Conservation (phyloP, 148 eudicot species). For the Rhododendron vialii region DNA sequence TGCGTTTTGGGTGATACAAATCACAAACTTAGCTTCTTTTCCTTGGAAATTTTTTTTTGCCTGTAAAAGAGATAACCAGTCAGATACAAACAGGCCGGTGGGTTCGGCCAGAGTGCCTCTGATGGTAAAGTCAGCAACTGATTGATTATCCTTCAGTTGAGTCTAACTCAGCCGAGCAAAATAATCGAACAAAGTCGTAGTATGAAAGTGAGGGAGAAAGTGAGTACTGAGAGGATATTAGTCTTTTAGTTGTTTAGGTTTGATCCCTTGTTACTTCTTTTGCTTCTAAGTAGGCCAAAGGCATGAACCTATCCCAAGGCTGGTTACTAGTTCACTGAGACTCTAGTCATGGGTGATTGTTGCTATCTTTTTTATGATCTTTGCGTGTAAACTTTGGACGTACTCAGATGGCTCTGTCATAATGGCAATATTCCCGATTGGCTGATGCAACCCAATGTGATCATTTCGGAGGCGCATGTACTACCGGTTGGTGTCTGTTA, state of each 20-base stretch:
- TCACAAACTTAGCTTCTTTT: neutral
- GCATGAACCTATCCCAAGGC: neutral
- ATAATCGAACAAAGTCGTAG: neutral
- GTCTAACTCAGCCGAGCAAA: neutral
- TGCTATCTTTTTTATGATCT: neutral
- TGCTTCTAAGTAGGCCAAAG: neutral
- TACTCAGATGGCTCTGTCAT: neutral
- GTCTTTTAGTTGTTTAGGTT: neutral
- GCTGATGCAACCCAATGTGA: neutral
- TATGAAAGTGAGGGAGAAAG: neutral
- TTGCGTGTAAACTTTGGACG: neutral
- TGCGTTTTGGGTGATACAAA: neutral
- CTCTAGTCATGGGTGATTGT: neutral
- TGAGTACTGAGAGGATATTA: neutral
- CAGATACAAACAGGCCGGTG: neutral
- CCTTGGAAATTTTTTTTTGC: neutral
- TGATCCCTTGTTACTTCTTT: neutral
- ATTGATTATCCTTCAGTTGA: neutral
- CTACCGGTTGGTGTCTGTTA: neutral
- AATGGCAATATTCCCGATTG: neutral
- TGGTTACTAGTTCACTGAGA: neutral
- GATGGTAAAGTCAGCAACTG: neutral
- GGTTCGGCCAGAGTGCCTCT: neutral
- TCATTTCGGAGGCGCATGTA: neutral
- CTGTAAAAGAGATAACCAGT: neutral